These are phyloP conservation scores for Rheum nobile DNA, from an alignment of 148 eudicot genomes.

Conservation along the genomic window DNA sequence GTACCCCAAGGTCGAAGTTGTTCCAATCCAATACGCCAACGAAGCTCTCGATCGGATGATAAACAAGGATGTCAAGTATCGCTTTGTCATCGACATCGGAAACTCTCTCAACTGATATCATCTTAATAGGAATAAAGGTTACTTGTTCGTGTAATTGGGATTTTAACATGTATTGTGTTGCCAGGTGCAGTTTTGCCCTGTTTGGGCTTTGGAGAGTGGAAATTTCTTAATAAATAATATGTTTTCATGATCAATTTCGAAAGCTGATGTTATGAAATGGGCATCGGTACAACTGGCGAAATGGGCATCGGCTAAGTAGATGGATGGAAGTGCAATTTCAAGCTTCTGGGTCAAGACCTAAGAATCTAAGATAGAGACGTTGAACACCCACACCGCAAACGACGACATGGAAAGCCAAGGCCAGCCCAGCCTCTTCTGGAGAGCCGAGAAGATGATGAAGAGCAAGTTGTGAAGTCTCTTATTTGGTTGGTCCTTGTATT, in stretches of 20 bases:
- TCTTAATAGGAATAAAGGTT: too few species aligned
- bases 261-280: too few species aligned
- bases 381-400: neutral
- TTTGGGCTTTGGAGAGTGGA: neutral
- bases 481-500: constrained; percentile 35
- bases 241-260: too few species aligned
- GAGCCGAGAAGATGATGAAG: neutral
- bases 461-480: constrained; percentile 24
- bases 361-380: neutral
- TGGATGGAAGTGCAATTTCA: neutral
- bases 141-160: too few species aligned
- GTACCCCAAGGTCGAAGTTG: constrained; percentile 48
- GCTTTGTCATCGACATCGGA: constrained; percentile 75
- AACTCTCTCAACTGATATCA: constrained; percentile 35
- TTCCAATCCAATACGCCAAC: constrained; percentile 58
- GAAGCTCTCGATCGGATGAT: constrained; percentile 72
- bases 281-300: too few species aligned
- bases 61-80: constrained; percentile 65
- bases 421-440: neutral
- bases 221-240: too few species aligned
- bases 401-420: neutral
- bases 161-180: too few species aligned
- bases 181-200: neutral
- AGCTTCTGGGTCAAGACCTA: neutral
- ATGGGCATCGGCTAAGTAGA: neutral